Percentiles rank a stretch among this genome's conserved stretches.
Evolutionary conservation across 805 yeast genomes (phyloP).

Genomic region (Cyberlindnera sargentensis): DNA sequence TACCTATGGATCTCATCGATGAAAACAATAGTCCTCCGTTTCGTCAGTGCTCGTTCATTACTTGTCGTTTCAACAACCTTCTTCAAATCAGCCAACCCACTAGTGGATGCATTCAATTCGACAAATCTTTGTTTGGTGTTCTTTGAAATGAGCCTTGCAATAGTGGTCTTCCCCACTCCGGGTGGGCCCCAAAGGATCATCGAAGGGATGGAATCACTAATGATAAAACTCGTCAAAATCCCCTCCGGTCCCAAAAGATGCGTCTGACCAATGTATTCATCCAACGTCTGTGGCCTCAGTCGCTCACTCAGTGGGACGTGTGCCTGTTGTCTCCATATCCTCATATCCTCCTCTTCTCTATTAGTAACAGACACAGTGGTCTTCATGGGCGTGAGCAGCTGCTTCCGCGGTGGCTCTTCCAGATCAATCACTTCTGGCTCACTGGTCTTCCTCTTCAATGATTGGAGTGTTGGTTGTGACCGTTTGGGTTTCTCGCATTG

Average conservation of each 20-base stretch:
- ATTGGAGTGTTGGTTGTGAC: too few relatives aligned
- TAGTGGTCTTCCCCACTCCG: slow-evolving; percentile 85
- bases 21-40: slow-evolving; percentile 62
- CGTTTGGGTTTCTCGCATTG: slow-evolving; percentile 13
- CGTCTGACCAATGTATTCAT: slow-evolving; percentile 77
- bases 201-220: slow-evolving; percentile 64
- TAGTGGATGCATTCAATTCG: slow-evolving; percentile 80
- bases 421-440: slow-evolving; percentile 11
- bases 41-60: slow-evolving; percentile 32
- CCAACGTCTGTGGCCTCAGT: slow-evolving; percentile 67
- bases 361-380: too few relatives aligned
- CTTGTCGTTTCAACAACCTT: slow-evolving; percentile 42
- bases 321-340: slow-evolving; percentile 9
- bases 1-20: slow-evolving; percentile 93
- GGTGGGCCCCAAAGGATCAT: slow-evolving; percentile 94
- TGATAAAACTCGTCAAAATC: slow-evolving; percentile 55
- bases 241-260: slow-evolving; percentile 68
- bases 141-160: slow-evolving; percentile 48
- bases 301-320: slow-evolving; percentile 60
- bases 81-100: slow-evolving; percentile 59
- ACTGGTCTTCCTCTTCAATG: slow-evolving; percentile 1
- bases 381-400: neutral
- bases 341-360: slow-evolving; percentile 1
- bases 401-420: neutral
- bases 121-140: slow-evolving; percentile 42